These are phyloP conservation scores for Emmonsiellopsis sp. DNA, from an alignment of 2,329 filamentous ascomycete genomes.

Conservation along the genomic window DNA sequence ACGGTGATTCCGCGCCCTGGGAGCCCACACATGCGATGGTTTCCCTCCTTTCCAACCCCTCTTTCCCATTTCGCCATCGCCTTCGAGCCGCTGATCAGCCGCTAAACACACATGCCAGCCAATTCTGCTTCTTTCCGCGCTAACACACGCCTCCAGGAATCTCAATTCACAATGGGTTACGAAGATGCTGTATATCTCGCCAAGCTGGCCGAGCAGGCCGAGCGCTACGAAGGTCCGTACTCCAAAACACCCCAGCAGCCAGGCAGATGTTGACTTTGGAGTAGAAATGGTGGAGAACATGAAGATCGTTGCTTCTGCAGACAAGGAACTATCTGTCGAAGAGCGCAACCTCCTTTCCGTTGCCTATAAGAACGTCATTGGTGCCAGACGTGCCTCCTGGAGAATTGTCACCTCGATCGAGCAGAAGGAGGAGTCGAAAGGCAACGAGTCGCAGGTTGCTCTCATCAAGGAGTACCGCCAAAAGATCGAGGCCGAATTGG, in stretches of 20 bases:
- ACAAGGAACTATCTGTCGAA: constrained; percentile 76
- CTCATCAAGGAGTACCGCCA: constrained; percentile 97
- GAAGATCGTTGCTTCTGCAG: constrained; percentile 91
- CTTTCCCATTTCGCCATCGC: neutral
- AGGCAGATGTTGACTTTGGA: neutral
- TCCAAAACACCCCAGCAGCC: neutral
- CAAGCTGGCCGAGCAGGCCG: constrained; percentile 99
- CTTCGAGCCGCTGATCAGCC: neutral
- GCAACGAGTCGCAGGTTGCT: constrained; percentile 79
- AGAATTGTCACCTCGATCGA: constrained; percentile 97
- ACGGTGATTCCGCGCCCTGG: neutral
- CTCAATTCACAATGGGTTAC: constrained; percentile 76
- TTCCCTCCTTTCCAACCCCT: neutral
- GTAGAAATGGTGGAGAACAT: constrained; percentile 99
- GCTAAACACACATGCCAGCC: neutral
- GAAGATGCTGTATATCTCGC: constrained; percentile 99
- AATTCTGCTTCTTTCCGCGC: neutral
- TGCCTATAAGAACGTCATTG: constrained; percentile 99
- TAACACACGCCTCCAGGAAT: constrained; percentile 1
- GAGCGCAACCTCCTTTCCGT: constrained; percentile 96
- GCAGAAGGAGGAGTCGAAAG: constrained; percentile 99
- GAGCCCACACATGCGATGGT: neutral
- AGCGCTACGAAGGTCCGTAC: constrained; percentile 96
- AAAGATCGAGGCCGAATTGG: constrained; percentile 95
- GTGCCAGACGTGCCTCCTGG: constrained; percentile 93